These are phyloP conservation scores for Clohesyomyces aquaticus DNA, from an alignment of 495 filamentous ascomycete genomes.

Conservation along the genomic window DNA sequence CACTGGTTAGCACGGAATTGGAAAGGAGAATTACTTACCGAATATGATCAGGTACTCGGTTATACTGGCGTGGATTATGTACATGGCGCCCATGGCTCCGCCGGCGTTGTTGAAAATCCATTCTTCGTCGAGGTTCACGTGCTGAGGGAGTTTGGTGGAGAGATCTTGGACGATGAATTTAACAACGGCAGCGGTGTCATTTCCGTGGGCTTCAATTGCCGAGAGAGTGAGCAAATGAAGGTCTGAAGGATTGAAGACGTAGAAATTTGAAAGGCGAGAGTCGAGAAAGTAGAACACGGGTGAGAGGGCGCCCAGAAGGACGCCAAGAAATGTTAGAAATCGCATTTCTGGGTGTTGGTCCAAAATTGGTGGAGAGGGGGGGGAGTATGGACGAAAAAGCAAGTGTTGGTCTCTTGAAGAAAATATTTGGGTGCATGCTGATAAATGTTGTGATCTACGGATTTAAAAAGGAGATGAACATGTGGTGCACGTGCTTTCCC, in stretches of 20 bases:
- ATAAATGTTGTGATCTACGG: too few relatives aligned
- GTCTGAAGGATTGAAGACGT: conserved; percentile 71
- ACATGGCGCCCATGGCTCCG: conserved; percentile 84
- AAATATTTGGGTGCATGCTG: too few relatives aligned
- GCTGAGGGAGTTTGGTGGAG: conserved; percentile 48
- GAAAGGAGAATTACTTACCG: conserved; percentile 22
- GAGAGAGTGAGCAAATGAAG: conserved; percentile 69
- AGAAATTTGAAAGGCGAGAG: conserved; percentile 71
- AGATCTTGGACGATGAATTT: conserved; percentile 61
- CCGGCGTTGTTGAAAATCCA: conserved; percentile 67
- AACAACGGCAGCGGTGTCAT: conserved; percentile 71
- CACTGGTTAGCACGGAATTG: not conserved
- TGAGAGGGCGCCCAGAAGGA: conserved; percentile 57
- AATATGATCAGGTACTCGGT: conserved; percentile 42
- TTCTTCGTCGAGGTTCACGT: conserved; percentile 61
- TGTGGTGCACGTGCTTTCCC: not conserved
- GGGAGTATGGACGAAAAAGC: too few relatives aligned
- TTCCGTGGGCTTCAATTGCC: conserved; percentile 68
- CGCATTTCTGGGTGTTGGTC: conserved; percentile 12
- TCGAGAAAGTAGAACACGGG: conserved; percentile 67
- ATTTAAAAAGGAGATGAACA: too few relatives aligned
- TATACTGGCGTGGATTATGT: conserved; percentile 74
- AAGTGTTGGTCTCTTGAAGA: too few relatives aligned
- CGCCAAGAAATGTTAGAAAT: conserved; percentile 11
- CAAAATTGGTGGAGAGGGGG: not conserved